phyloP scores from a whole-genome alignment of 495 filamentous ascomycete genomes.

The Bryoglossum gracile region DNA sequence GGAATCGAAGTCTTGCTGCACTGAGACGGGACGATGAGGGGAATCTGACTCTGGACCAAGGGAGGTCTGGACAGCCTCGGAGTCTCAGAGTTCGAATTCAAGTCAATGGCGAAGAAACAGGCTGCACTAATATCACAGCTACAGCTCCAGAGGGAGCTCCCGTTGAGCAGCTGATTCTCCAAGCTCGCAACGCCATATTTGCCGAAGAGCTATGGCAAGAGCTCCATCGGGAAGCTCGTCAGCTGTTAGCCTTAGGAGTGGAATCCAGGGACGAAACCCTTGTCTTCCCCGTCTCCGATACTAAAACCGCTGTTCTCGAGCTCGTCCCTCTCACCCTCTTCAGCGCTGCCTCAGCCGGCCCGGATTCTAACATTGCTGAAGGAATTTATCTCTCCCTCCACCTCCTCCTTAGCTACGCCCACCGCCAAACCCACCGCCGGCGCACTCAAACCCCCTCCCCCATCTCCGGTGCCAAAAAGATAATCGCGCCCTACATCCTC shows the following conservation, averaged over 20 bases:
- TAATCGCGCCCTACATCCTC: slow-evolving; percentile 48
- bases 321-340: slow-evolving; percentile 49
- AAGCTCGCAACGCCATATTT: slow-evolving; percentile 81
- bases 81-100: slow-evolving; percentile 55
- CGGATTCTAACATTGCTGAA: slow-evolving; percentile 42
- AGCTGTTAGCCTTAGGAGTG: slow-evolving; percentile 58
- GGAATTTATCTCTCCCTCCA: slow-evolving; percentile 52
- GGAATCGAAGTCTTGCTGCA: slow-evolving; percentile 67
- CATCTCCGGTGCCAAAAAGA: slow-evolving; percentile 41
- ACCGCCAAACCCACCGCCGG: slow-evolving; percentile 57
- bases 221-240: slow-evolving; percentile 70
- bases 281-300: slow-evolving; percentile 45
- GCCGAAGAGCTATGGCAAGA: slow-evolving; percentile 94
- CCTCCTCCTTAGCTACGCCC: slow-evolving; percentile 64
- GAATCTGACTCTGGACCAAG: slow-evolving; percentile 63
- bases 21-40: slow-evolving; percentile 70
- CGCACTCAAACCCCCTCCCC: slow-evolving; percentile 56
- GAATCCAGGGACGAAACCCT: slow-evolving; percentile 50
- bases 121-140: slow-evolving; percentile 38
- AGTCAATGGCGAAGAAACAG: slow-evolving; percentile 38
- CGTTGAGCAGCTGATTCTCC: slow-evolving; percentile 59
- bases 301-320: slow-evolving; percentile 54
- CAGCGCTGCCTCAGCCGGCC: slow-evolving; percentile 9
- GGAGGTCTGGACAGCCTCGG: slow-evolving; percentile 47
- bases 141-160: slow-evolving; percentile 30